These are phyloP conservation scores for Mimosa bimucronata DNA, from an alignment of 306 rosid species.

Conservation along the genomic window DNA sequence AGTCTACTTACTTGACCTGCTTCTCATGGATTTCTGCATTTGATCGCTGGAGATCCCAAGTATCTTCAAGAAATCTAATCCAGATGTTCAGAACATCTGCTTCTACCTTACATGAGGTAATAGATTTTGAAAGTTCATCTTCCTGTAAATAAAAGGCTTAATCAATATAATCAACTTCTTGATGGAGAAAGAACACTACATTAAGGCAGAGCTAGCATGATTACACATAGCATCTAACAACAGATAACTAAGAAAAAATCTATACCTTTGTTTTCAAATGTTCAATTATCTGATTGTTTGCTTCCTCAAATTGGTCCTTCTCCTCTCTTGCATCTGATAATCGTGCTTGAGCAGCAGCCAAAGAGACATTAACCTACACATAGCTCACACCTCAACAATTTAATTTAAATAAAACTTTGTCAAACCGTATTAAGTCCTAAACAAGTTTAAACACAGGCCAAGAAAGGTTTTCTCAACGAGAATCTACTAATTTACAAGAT, in stretches of 20 bases:
- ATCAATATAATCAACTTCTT: slow-evolving; percentile 33
- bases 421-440: slow-evolving; percentile 17
- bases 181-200: slow-evolving; percentile 24
- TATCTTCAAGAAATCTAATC: slow-evolving; percentile 94
- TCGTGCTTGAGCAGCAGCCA: slow-evolving; percentile 91
- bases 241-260: slow-evolving; percentile 15
- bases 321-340: slow-evolving; percentile 86
- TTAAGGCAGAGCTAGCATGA: slow-evolving; percentile 8
- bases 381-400: slow-evolving; percentile 31
- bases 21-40: slow-evolving; percentile 72
- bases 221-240: slow-evolving; percentile 21
- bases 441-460: slow-evolving; percentile 9
- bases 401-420: slow-evolving; percentile 14
- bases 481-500: slow-evolving; percentile 25
- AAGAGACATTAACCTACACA: slow-evolving; percentile 71
- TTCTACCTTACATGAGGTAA: slow-evolving; percentile 70
- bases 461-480: slow-evolving; percentile 9
- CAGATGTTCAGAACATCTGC: slow-evolving; percentile 81
- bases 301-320: slow-evolving; percentile 98
- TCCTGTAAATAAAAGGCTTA: slow-evolving; percentile 63
- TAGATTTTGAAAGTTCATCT: slow-evolving; percentile 79
- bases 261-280: slow-evolving; percentile 78
- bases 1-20: slow-evolving; percentile 71
- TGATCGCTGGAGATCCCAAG: slow-evolving; percentile 80
- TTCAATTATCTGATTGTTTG: slow-evolving; percentile 81